Base-by-base conservation (phyloP, 2,329 filamentous ascomycete species). In the Sphaerulina populicola region DNA sequence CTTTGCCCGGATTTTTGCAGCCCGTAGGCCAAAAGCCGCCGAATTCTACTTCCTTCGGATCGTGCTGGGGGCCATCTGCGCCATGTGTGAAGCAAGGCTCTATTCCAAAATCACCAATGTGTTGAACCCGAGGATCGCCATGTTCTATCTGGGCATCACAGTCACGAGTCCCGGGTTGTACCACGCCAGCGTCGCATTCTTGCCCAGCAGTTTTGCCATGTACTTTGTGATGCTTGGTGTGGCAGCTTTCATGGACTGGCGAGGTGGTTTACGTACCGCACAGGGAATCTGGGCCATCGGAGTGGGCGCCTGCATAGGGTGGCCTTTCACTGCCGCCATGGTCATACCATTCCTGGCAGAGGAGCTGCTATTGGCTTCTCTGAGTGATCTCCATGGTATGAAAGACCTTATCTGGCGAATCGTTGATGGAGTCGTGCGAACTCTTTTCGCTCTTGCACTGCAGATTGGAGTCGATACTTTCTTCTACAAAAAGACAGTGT, bases 141-240 rank as follows among this genome's bases (percentile, higher is more conserved):
- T 94, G 4, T 81, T 95, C 64, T 96, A 94, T 68, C 71, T 95
- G 53, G 74, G 91, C 55, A 81, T 85, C 39, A 82, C 85, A 53
- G 72, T 88, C 44, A 82, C 84, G 52, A 94, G 86, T 55, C 87
- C 93, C 0, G 93, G 93, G 39, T 94, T 95, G 77, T 97, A 95
- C 66, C 88, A 96, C 69, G 85, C 93, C 4, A 88, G 88, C 51
- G 79, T 86, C 1, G 82, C 91, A 5, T 96, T 87, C 64, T 74
- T 98, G 4, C 93, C 93, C 0, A 95, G 90, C 7, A 95, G 86
- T 68, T 98, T 98, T 65, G 86, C 93, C 64, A 98, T 98, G 93
- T 96, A 94, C 67, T 86, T 83, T 53, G 83, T 81, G 11, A 93
- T 93, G 77, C 74, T 97, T 6, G 93, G 90, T 9, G 80, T 89